Evolutionary conservation across 2,329 filamentous ascomycete species (phyloP).

Genomic region (Apiospora kogelbergensis): DNA sequence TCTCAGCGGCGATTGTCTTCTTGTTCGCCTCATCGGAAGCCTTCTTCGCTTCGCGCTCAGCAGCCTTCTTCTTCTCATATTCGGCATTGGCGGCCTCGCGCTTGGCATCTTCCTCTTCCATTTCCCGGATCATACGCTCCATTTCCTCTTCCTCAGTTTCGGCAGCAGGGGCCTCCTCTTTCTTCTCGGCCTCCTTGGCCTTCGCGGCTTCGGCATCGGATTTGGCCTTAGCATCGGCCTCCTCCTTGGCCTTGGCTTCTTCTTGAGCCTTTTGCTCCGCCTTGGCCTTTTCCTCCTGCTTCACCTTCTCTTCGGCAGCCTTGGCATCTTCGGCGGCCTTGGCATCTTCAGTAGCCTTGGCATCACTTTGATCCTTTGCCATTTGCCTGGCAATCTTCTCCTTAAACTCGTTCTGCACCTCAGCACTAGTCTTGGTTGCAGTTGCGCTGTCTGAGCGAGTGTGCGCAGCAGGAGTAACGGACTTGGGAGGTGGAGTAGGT

Average conservation of each 20-base stretch:
- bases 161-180: conserved; percentile 38
- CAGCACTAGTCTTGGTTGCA: conserved; percentile 71
- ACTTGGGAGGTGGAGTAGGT: conserved; percentile 77
- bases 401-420: conserved; percentile 81
- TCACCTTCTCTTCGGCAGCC: conserved; percentile 35
- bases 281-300: conserved; percentile 27
- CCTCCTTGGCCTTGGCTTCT: conserved; percentile 23
- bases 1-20: conserved; percentile 51
- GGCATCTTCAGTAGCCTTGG: conserved; percentile 23
- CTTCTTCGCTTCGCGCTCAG: conserved; percentile 46
- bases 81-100: conserved; percentile 50
- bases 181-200: conserved; percentile 38
- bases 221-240: conserved; percentile 27
- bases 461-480: conserved; percentile 62
- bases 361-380: conserved; percentile 27
- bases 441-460: conserved; percentile 68
- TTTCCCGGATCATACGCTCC: conserved; percentile 61
- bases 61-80: conserved; percentile 38
- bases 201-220: conserved; percentile 26
- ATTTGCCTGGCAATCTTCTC: conserved; percentile 72
- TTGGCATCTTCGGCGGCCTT: conserved; percentile 23
- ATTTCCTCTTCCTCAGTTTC: conserved; percentile 55
- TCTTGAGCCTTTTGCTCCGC: conserved; percentile 29
- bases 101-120: conserved; percentile 55
- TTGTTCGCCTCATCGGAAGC: conserved; percentile 42